A percentile compares a stretch with the other conserved stretches of the same genome.
These are phyloP conservation scores for Hebeloma cylindrosporum DNA, from an alignment of 768 basidiomycete species.

Conservation along the genomic window DNA sequence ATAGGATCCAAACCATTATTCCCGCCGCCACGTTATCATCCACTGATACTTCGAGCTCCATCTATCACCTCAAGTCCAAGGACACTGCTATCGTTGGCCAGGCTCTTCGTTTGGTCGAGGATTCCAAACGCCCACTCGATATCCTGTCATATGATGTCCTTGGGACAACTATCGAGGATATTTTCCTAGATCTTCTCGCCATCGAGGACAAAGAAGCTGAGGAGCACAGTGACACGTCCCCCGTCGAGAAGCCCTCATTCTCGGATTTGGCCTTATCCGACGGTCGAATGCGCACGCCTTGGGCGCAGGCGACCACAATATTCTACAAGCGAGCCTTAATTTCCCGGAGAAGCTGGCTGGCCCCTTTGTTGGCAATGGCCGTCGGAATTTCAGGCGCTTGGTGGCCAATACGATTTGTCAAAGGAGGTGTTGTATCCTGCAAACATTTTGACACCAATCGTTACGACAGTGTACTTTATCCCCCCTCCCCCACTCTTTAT, in stretches of 20 bases:
- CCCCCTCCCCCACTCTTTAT: conserved; percentile 4
- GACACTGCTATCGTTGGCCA: conserved; percentile 53
- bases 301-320: conserved; percentile 69
- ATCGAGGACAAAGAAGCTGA: conserved; percentile 20
- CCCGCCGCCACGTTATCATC: conserved; percentile 44
- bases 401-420: conserved; percentile 65
- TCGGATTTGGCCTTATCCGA: conserved; percentile 42
- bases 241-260: conserved; percentile 14
- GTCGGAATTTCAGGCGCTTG: conserved; percentile 63
- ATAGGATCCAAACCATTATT: conserved; percentile 42
- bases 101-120: conserved; percentile 55
- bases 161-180: conserved; percentile 77
- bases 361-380: conserved; percentile 52
- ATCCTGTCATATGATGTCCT: conserved; percentile 63
- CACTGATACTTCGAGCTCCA: conserved; percentile 40
- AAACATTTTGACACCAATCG: conserved; percentile 34
- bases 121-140: conserved; percentile 31
- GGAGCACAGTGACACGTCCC: conserved; percentile 13
- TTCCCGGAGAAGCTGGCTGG: conserved; percentile 66
- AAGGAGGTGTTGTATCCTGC: conserved; percentile 51
- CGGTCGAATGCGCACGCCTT: conserved; percentile 53
- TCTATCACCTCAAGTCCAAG: conserved; percentile 61
- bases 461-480: background rate
- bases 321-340: conserved; percentile 73
- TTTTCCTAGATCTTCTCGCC: conserved; percentile 72